Evolutionary conservation across 2,329 filamentous ascomycete genomes (phyloP).

Genomic region (Sporothrix curviconia): DNA sequence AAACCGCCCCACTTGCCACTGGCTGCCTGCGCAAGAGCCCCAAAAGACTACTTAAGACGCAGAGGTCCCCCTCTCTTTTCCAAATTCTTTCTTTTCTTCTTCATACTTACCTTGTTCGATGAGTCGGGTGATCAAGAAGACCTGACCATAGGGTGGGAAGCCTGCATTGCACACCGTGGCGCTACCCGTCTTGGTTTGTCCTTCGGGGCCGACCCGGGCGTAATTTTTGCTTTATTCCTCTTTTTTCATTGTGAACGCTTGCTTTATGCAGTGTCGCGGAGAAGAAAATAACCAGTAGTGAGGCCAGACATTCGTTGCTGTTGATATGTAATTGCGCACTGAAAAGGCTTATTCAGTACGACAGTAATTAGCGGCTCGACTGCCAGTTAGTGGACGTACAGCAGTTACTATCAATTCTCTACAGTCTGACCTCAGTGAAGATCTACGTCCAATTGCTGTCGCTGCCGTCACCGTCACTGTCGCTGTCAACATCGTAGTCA

Average conservation of each 20-base stretch:
- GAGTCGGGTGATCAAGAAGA: conserved; percentile 24
- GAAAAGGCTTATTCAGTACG: too few species aligned
- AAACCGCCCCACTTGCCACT: background rate
- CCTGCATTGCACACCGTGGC: conserved; percentile 24
- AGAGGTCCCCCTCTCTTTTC: conserved; percentile 2
- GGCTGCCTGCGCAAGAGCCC: too few species aligned
- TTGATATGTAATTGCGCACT: too few species aligned
- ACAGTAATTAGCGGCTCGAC: too few species aligned
- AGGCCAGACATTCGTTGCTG: too few species aligned
- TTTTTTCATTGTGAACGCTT: conserved; percentile 20
- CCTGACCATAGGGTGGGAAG: conserved; percentile 24
- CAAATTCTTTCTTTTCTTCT: conserved; percentile 18
- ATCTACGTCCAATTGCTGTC: conserved; percentile 8
- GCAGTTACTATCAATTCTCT: too few species aligned
- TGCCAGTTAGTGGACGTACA: too few species aligned
- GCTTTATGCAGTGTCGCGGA: conserved; percentile 17
- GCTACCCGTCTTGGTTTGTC: conserved; percentile 23
- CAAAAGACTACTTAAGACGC: conserved; percentile 7
- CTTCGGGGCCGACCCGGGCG: conserved; percentile 23
- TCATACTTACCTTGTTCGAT: conserved; percentile 25
- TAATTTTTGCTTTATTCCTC: conserved; percentile 21
- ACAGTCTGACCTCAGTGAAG: too few species aligned
- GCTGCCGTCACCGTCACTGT: background rate
- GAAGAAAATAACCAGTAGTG: too few species aligned
- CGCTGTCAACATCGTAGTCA: background rate